Evolutionary conservation across 805 yeast species (phyloP), one percentile per base, ranked within the genome.

Genomic region (Teunomyces barrocoloradensis): DNA sequence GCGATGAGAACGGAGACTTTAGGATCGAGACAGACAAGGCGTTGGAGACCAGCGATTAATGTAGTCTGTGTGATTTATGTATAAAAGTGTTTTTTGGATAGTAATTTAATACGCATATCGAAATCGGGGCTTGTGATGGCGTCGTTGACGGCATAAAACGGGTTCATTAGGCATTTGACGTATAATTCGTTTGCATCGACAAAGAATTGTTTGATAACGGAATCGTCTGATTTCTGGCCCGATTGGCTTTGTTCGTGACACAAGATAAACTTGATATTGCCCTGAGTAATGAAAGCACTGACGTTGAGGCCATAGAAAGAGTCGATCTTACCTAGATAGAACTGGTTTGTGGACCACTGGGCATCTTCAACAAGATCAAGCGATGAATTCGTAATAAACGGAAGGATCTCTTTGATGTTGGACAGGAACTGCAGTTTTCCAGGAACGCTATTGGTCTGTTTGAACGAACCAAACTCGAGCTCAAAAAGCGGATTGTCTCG

Each of bases 311-410:
- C 95, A 63, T 91, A 89, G 64, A 89, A 92, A 32, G 84, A 82
- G 66, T 94, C 99, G 15, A 92, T 80, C 39, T 80, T 80, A 40
- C 92, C 91, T 52, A 90, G 69, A 59, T 87, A 85, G 52, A 86
- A 73, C 38, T 77, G 73, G 52, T 75, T 80, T 7, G 80, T 74
- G 42, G 80, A 78, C 92, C 96, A 90, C 61, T 90, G 97, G 2
- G 82, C 67, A 57, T 91, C 96, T 53, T 94, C 97, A 0, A 94
- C 82, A n/a, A 94, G 75, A 64, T 94, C 99, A 32, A 94, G 67
- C 2, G 98, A 82, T 0, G 97, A 80, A 60, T 94, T 96, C 30
- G 91, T 78, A 25, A 94, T 83, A 59, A 90, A 92, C 18, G 97
- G 97, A 54, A 86, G 83, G 32, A 92, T 68, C 59, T 92, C 96